Evolutionary conservation across 148 eudicot species (phyloP), one percentile per base, ranked within the genome.

Genomic region (Bassia scoparia): DNA sequence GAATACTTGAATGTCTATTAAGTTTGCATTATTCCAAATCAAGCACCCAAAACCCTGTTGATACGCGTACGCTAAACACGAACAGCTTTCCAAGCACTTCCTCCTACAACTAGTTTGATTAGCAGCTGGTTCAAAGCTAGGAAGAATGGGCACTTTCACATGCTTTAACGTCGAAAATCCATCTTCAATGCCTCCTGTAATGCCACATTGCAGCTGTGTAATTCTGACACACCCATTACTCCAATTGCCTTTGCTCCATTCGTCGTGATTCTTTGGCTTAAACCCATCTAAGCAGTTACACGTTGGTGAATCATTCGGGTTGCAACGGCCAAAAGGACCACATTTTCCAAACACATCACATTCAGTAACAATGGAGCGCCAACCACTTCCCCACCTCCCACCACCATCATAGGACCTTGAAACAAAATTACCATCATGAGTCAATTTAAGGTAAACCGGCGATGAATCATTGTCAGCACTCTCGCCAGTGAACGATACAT

Each of bases 181-280:
- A 33, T 89, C 94, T 71, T 31, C 31, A 66, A 72, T 71, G 27
- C 63, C 76, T 23, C 72, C 79, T 50, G 52, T 15, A 62, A 9
- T 46, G 2, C 37, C 75, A 61, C 90, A 89, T 55, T 77, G 76
- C 78, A 86, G 69, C 3, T n/a, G 35, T 4, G 66, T 72, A 63
- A 21, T 82, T 59, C 89, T 79, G 18, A 38, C 71, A 76, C 89
- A 89, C 66, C 94, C 94, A 64, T 74, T 48, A 38, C 78, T 80
- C 80, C 84, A 88, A 75, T 83, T 83, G 0, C 80, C 82, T 20
- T 61, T 66, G 9, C 55, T 76, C 92, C 92, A 90, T 63, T 86
- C 83, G 16, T 68, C 69, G 1, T 0, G 8, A n/a, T 72, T 41
- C 46, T 60, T 77, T 27, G 92, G 96, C 62, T 31, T 54, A 67